These are phyloP conservation scores for Plectosphaerella plurivora DNA, from an alignment of 2,329 filamentous ascomycete genomes.

Conservation along the genomic window DNA sequence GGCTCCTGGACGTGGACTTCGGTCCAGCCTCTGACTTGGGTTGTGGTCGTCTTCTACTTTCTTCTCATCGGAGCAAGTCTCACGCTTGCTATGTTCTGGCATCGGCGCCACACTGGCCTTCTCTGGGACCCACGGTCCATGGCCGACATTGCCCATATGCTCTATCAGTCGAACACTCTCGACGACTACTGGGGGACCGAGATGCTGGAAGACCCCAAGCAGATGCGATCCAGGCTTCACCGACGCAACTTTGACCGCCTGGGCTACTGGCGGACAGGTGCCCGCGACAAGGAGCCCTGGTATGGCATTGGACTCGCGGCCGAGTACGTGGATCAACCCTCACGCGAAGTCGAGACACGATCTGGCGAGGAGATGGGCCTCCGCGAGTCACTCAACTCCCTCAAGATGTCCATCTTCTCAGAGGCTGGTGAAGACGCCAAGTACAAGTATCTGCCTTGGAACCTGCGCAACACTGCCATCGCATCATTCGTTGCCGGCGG, in stretches of 20 bases:
- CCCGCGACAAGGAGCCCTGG: slow-evolving; percentile 61
- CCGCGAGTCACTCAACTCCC: slow-evolving; percentile 13
- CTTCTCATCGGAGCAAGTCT: slow-evolving; percentile 56
- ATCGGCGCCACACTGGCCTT: slow-evolving; percentile 64
- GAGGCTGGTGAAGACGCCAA: slow-evolving; percentile 32
- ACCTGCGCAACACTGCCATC: slow-evolving; percentile 63
- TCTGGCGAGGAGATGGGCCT: slow-evolving; percentile 16
- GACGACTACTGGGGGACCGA: slow-evolving; percentile 68
- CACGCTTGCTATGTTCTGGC: slow-evolving; percentile 61
- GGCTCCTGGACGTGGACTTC: slow-evolving; percentile 74
- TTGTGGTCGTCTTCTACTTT: slow-evolving; percentile 68
- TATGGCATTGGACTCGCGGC: slow-evolving; percentile 65
- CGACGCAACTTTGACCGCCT: slow-evolving; percentile 63
- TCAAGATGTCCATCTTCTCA: slow-evolving; percentile 35
- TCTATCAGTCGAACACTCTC: slow-evolving; percentile 76
- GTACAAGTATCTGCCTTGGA: slow-evolving; percentile 72
- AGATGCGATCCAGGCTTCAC: slow-evolving; percentile 49
- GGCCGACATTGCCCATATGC: slow-evolving; percentile 73
- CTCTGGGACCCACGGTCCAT: slow-evolving; percentile 82
- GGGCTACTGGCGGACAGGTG: slow-evolving; percentile 79
- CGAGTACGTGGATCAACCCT: slow-evolving; percentile 27
- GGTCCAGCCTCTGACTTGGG: slow-evolving; percentile 75
- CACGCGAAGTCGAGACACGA: slow-evolving; percentile 11
- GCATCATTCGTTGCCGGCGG: slow-evolving; percentile 59
- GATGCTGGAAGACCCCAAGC: slow-evolving; percentile 44